Evolutionary conservation across 805 yeast species (phyloP), one percentile per base, ranked within the genome.

Genomic region (Hanseniaspora lindneri): DNA sequence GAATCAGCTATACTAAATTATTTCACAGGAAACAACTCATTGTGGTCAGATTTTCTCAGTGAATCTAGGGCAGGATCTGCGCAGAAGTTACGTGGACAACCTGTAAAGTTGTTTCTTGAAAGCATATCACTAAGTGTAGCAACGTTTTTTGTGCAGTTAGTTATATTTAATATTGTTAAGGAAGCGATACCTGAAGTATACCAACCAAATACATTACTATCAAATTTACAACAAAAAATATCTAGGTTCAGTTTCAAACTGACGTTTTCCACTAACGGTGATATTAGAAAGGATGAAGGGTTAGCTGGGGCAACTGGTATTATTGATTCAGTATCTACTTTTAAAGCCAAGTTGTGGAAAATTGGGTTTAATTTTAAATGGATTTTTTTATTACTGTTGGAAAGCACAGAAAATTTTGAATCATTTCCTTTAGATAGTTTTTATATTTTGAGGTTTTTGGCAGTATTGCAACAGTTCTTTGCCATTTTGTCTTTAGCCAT

Each of bases 391-490:
- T 65, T 73, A 0, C 47, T 75, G 25, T 52, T 57, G 8, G 58
- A 62, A 1, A 64, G 75, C 4, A 65, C 67, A 16, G 33, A 39
- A 8, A 63, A 66, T 25, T 79, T 75, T 55, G 58, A 69, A 24
- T 61, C 66, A 5, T 63, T 73, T 52, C 94, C 95, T 0, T 59
- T 83, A 7, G 95, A 86, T 60, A 77, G 87, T 0, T 84, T 80
- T 59, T 79, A 80, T 57, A 80, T 83, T 54, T 56, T 84, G 2
- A 61, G 95, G 43, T 84, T 73, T 55, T 57, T 85, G 40, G 60
- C 66, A 42, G 63, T 79, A 4, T 56, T 82, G 10, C 57, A 76
- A 28, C 52, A 72, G 1, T 67, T 80, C 40, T 80, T 80, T 56
- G 55, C 66, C 1, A 68, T 71, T 0, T 60, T 80, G 20, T 79